These are phyloP conservation scores for Saccharomyces jurei DNA, from an alignment of 805 yeast genomes.

Conservation along the genomic window DNA sequence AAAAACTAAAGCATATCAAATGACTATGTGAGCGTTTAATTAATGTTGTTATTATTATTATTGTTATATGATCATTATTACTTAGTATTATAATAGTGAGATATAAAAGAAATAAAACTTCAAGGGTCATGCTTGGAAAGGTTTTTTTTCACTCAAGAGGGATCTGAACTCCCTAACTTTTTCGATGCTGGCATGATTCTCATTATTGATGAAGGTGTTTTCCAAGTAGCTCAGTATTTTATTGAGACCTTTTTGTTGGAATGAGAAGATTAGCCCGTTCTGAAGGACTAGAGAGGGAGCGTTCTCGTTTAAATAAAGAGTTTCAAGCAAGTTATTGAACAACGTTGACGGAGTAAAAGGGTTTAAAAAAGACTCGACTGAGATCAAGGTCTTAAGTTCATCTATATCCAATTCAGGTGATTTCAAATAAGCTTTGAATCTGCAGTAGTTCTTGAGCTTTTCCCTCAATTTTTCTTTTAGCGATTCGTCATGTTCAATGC, in stretches of 20 bases:
- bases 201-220: slow-evolving; percentile 8
- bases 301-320: slow-evolving; percentile 16
- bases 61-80: not conserved
- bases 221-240: slow-evolving; percentile 7
- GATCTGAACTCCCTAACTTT: slow-evolving; percentile 13
- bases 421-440: slow-evolving; percentile 22
- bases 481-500: slow-evolving; percentile 1
- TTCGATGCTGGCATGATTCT: slow-evolving; percentile 9
- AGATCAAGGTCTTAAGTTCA: slow-evolving; percentile 17
- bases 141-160: not conserved
- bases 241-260: slow-evolving; percentile 8
- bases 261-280: slow-evolving; percentile 10
- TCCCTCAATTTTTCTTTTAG: slow-evolving; percentile 2
- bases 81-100: not conserved
- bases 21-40: not conserved
- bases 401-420: slow-evolving; percentile 11
- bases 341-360: slow-evolving; percentile 16
- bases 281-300: slow-evolving; percentile 7
- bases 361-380: slow-evolving; percentile 18
- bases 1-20: too few species aligned
- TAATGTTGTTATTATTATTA: not conserved
- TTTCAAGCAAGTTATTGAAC: slow-evolving; percentile 28
- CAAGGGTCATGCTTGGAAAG: not conserved
- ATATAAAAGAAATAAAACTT: slow-evolving; percentile 18
- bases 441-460: slow-evolving; percentile 21